Percentiles rank a stretch among this genome's conserved stretches.
Conservation (phyloP, 768 basidiomycete species). For the Tremella fuciformis region DNA sequence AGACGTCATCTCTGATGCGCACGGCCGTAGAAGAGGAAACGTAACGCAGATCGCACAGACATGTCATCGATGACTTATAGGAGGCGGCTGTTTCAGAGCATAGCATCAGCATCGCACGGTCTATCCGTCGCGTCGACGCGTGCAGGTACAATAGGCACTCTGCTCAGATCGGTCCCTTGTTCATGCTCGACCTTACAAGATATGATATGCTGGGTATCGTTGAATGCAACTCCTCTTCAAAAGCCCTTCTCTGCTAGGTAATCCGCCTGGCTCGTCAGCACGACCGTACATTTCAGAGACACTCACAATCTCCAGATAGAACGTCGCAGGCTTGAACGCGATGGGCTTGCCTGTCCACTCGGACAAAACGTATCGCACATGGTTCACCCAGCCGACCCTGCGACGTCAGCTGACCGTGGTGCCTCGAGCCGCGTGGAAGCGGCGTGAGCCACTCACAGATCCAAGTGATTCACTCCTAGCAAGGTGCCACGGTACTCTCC, state of each 20-base stretch:
- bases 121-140: too few relatives aligned
- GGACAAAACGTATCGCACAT: constrained; percentile 81
- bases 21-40: too few relatives aligned
- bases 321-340: constrained; percentile 84
- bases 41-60: too few relatives aligned
- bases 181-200: too few relatives aligned
- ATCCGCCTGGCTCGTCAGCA: constrained; percentile 32
- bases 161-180: too few relatives aligned
- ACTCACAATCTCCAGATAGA: constrained; percentile 71
- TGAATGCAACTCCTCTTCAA: constrained; percentile 10
- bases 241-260: constrained; percentile 49
- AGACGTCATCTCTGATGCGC: too few relatives aligned
- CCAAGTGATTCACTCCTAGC: constrained; percentile 79
- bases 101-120: too few relatives aligned
- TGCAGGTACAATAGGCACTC: too few relatives aligned
- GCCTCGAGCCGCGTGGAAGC: constrained; percentile 1
- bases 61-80: too few relatives aligned
- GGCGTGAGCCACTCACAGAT: constrained; percentile 36
- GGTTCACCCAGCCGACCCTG: constrained; percentile 82
- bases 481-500: constrained; percentile 95
- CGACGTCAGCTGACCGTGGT: constrained; percentile 6
- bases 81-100: too few relatives aligned
- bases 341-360: constrained; percentile 85
- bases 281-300: not conserved
- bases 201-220: too few relatives aligned